Evolutionary conservation across 225 moss, liverwort and hornwort genomes (phyloP), one percentile per base, ranked within the genome.

Genomic region (Rhytidiadelphus loreus): DNA sequence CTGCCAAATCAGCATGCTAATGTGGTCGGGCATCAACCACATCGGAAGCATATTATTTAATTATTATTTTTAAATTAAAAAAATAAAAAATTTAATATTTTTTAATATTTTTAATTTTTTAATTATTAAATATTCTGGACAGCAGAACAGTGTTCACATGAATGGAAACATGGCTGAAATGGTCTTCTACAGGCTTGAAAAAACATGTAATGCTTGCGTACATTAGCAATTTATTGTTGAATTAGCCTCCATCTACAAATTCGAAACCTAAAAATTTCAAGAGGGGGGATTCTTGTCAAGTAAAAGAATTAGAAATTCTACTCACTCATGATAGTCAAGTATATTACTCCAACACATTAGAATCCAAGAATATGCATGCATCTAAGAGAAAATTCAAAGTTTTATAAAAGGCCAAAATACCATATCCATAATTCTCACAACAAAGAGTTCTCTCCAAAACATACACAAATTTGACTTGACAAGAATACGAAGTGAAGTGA

Each of bases 361-460:
- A 68, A 12, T 68, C 4, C 2, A 68, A 22, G 6, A 22, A 4
- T 6, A 1, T 1, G 0, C 37, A 66, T 37, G 66, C 22, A n/a
- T 68, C 68, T 68, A 22, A 22, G 12, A 22, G 22, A 68, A 68
- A n/a, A 22, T 33, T 23, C 22, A 68, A 68, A 68, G n/a, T 6
- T 21, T n/a, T 23, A n/a, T 22, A 68, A 65, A 68, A 22, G 68
- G 22, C 7, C 13, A n/a, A 66, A 22, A n/a, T 4, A n/a, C n/a
- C n/a, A n/a, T 22, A 22, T 4, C 23, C 13, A 68, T n/a, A 7
- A n/a, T n/a, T 7, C 4, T 68, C 22, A 68, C 22, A 68, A 35
- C 6, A 64, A 64, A 19, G 5, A 35, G 1, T 0, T 37, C 2
- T 7, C 5, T 68, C 1, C 2, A 68, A 68, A n/a, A n/a, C 4